phyloP scores from a whole-genome alignment of 495 filamentous ascomycete species.

The Bacidia gigantensis region DNA sequence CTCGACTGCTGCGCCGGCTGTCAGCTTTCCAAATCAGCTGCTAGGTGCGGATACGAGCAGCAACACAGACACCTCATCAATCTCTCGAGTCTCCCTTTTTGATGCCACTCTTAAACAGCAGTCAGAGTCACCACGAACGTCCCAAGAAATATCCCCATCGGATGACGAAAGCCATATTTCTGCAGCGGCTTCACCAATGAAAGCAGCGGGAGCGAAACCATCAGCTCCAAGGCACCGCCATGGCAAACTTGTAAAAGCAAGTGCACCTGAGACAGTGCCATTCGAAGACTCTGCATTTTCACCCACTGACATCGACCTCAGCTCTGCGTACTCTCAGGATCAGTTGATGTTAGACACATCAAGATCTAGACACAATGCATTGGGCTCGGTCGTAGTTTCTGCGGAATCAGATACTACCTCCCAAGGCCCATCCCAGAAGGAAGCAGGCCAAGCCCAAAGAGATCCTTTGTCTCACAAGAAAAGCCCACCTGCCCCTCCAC shows the following conservation, averaged over 20 bases:
- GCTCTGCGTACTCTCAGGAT: neutral
- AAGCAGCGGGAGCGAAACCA: constrained; percentile 28
- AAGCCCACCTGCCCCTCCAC: constrained; percentile 35
- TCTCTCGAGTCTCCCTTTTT: constrained; percentile 33
- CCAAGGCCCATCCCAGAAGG: neutral
- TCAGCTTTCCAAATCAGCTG: constrained; percentile 12
- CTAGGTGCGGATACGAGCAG: constrained; percentile 28
- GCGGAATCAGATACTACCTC: neutral
- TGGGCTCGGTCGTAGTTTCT: too few relatives aligned
- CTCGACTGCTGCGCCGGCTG: constrained; percentile 2
- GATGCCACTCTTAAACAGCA: constrained; percentile 21
- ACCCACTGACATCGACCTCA: constrained; percentile 7
- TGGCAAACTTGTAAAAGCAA: constrained; percentile 48
- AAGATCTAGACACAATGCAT: too few relatives aligned
- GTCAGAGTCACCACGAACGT: constrained; percentile 32
- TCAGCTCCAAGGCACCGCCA: constrained; percentile 52
- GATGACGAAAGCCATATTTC: constrained; percentile 29
- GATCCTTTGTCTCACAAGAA: constrained; percentile 6
- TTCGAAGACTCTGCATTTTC: constrained; percentile 20
- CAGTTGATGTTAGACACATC: neutral
- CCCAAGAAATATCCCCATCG: constrained; percentile 27
- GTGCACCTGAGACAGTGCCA: constrained; percentile 18
- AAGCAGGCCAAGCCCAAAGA: neutral
- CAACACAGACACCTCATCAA: constrained; percentile 33
- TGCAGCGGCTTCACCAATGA: constrained; percentile 15